These are phyloP conservation scores for Triticum aestivum DNA, from an alignment of 176 grass and related monocot species.

Conservation along the genomic window IWGSC_CS_RefSeq_v2.1 NC_057797.1:336175330-336175829, in stretches of 20 bases:
- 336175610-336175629: constrained; percentile 12
- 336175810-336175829: constrained; percentile 8
- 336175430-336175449: background rate
- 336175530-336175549: background rate
- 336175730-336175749: constrained; percentile 68
- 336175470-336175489: background rate
- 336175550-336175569: constrained; percentile 2
- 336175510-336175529: constrained; percentile 6
- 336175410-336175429: background rate
- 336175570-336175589: background rate
- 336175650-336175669: constrained; percentile 76
- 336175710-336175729: constrained; percentile 70
- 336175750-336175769: constrained; percentile 96
- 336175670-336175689: constrained; percentile 66
- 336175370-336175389: background rate
- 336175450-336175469: background rate
- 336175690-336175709: constrained; percentile 78
- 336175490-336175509: background rate
- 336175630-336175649: constrained; percentile 11
- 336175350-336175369: background rate
- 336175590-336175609: constrained; percentile 7
- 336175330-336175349: background rate
- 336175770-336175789: constrained; percentile 62
- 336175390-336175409: background rate
- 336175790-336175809: constrained; percentile 14